Percentiles rank a stretch among this genome's conserved stretches.
Conservation (phyloP, 2,329 filamentous ascomycete species). For the Ophiobolus disseminans region DNA sequence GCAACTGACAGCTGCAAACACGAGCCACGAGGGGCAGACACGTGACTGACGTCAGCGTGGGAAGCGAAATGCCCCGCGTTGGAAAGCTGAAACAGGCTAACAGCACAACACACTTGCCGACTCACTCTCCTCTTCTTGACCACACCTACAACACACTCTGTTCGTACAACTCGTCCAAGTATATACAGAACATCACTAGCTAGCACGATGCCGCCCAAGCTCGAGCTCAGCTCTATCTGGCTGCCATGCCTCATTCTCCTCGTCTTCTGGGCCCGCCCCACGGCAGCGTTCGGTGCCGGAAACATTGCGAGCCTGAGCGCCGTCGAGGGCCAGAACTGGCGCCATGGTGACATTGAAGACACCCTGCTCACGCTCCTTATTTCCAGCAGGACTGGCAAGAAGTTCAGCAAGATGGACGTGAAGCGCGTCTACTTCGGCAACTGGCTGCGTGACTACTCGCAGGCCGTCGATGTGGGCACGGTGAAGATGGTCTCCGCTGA, state of each 20-base stretch:
- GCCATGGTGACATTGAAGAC: constrained; percentile 82
- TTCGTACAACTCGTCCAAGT: background rate
- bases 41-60: too few relatives aligned
- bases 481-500: constrained; percentile 90
- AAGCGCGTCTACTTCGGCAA: constrained; percentile 95
- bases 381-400: constrained; percentile 72
- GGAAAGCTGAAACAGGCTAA: constrained; percentile 13
- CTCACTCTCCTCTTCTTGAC: background rate
- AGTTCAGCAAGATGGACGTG: constrained; percentile 86
- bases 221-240: constrained; percentile 43
- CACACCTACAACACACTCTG: background rate
- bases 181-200: background rate
- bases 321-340: constrained; percentile 81
- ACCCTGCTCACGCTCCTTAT: constrained; percentile 77
- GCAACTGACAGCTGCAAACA: too few relatives aligned
- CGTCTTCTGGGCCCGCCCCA: constrained; percentile 72
- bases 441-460: constrained; percentile 92
- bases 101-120: constrained; percentile 3
- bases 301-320: constrained; percentile 84
- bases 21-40: too few relatives aligned
- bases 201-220: constrained; percentile 34
- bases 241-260: constrained; percentile 56
- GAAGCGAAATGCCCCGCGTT: constrained; percentile 7
- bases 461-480: constrained; percentile 91
- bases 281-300: constrained; percentile 82